Evolutionary conservation across 306 rosid genomes (phyloP), one percentile per base, ranked within the genome.

Genomic region (Crataegus laevigata): DNA sequence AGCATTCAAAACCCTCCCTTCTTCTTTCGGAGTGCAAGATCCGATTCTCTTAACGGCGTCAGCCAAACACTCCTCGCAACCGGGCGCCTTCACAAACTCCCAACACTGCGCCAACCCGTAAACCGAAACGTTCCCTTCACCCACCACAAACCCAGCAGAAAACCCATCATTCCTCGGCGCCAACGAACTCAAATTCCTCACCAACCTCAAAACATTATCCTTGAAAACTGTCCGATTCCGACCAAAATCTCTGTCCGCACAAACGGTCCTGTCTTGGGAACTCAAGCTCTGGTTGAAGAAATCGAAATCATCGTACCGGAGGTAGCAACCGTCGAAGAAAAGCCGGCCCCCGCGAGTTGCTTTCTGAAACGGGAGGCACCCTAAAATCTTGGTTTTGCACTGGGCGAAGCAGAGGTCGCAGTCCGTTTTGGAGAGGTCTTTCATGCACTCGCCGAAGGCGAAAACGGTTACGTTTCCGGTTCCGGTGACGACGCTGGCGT

Each of bases 41-140:
- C 58, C 58, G 61, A 87, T 83, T 60, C 70, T 68, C 15, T 22
- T 5, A 21, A 77, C 87, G 13, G 94, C 80, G 43, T 82, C 78
- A 18, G 40, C 80, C 80, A 89, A 89, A 69, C 96, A 91, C 15
- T 68, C 50, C 40, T 54, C 36, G 14, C 94, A 91, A 11, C 32
- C 72, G 34, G 73, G 36, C 5, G 81, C 89, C 36, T 42, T 87
- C 8, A 87, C 89, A 63, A 75, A 52, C 42, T 82, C 76, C 97
- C 97, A 91, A 61, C 97, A 91, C 83, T 89, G 94, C 75, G 86
- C 97, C 92, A 89, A 84, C 26, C 97, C 94, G 75, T 73, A 84
- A 61, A 91, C 94, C 10, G 69, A 74, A 2, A 79, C 80, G 68
- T 89, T 87, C 50, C 52, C 68, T 21, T 42, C 25, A 8, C 12